Base-by-base conservation (phyloP, 2,329 filamentous ascomycete species). In the Aspergillus sp. region DNA sequence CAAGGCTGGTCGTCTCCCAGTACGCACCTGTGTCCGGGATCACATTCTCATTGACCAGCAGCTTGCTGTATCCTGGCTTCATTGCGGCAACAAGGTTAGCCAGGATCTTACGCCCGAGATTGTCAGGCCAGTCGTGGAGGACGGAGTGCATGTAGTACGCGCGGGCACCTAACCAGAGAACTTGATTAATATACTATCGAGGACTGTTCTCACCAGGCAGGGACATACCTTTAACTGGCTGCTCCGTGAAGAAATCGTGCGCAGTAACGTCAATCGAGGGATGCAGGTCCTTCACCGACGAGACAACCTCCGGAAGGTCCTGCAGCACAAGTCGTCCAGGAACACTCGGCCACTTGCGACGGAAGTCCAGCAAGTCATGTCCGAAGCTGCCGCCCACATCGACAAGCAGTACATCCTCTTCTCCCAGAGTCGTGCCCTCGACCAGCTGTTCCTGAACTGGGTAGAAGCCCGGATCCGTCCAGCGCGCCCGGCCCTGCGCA, bases 321-420 rank as follows among this genome's bases (percentile, higher is more conserved):
- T 85, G 80, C 0, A 84, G 68, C 1, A 84, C 66, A 2, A 83
- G 65, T 4, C 72, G 69, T 2, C 81, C 80, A 0, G 75, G 73
- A 0, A 69, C 66, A 1, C 72, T 50, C 0, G 77, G 74, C 58
- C 75, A 73, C 49, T 75, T 74, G 0, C 62, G 59, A 3, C 54
- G 69, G 55, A 81, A 75, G 37, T 75, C 68, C 2, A 62, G 60
- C 6, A 79, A 53, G 58, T 80, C 74, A 57, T 80, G 75, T 4
- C 79, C 77, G 0, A 73, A 50, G 39, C 70, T 68, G 2, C 78
- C 79, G 5, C 77, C 79, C 0, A 81, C 67, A 59, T 82, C 79
- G 1, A 81, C 76, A 2, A 75, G 55, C 2, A 73, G 61, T 6
- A 70, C 67, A 35, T 63, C 65, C 1, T 67, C 45, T 0, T 52